Percentiles rank a stretch among this genome's conserved stretches.
phyloP scores from a whole-genome alignment of 1,139 yeast genomes.

The Hanseniaspora uvarum region DNA sequence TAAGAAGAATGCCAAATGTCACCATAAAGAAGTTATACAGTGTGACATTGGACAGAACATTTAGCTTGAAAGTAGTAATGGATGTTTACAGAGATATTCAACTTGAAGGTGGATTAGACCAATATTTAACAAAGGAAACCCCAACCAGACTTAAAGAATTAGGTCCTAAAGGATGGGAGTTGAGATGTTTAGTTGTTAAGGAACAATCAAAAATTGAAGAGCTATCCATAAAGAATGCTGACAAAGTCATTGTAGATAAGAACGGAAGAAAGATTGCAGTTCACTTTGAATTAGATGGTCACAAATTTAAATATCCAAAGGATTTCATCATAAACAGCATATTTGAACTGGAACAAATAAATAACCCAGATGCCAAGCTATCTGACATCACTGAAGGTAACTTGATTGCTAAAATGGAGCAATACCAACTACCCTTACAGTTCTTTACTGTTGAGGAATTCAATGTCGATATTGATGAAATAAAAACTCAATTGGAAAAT shows the following conservation, averaged over 20 bases:
- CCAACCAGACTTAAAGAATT: conserved; percentile 83
- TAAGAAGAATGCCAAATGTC: conserved; percentile 77
- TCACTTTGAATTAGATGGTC: conserved; percentile 5
- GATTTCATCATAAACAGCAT: conserved; percentile 12
- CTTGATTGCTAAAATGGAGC: conserved; percentile 6
- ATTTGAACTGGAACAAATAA: conserved; percentile 9
- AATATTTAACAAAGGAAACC: conserved; percentile 73
- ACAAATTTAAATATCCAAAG: conserved; percentile 11
- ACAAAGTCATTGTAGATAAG: conserved; percentile 12
- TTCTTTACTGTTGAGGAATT: conserved; percentile 9
- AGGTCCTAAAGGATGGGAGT: conserved; percentile 85
- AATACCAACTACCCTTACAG: conserved; percentile 6
- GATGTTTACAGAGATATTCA: conserved; percentile 76
- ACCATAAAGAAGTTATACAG: conserved; percentile 72
- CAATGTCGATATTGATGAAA: conserved; percentile 14
- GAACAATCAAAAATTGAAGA: conserved; percentile 21
- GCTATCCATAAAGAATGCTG: not conserved
- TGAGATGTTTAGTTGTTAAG: conserved; percentile 61
- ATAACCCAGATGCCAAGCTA: not conserved
- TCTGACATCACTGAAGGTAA: conserved; percentile 3
- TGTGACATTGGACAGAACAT: conserved; percentile 51
- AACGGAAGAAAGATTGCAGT: conserved; percentile 2
- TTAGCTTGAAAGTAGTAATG: conserved; percentile 59
- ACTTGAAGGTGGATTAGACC: conserved; percentile 89
- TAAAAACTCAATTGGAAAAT: conserved; percentile 7